Evolutionary conservation across 176 grass and related monocot species (phyloP).

Genomic region (Hordeum marinum): DNA sequence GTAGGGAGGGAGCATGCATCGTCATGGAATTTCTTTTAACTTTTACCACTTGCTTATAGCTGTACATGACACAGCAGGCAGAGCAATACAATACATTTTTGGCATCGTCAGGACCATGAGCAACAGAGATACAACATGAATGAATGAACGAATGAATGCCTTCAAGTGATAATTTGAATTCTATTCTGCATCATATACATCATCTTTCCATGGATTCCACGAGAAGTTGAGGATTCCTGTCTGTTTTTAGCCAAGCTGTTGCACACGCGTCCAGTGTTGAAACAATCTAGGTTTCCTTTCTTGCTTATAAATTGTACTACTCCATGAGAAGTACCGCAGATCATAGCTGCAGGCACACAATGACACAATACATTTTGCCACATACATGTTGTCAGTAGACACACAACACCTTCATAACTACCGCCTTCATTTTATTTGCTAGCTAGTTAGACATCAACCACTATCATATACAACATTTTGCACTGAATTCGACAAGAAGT

Average conservation of each 20-base stretch:
- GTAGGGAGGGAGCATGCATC: background rate
- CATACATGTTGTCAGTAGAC: background rate
- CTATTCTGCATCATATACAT: constrained; percentile 16
- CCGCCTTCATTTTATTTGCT: background rate
- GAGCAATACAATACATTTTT: background rate
- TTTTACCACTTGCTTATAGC: background rate
- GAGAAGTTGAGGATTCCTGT: no score
- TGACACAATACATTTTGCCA: no score
- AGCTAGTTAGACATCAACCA: background rate
- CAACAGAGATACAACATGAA: background rate
- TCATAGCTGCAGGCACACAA: background rate
- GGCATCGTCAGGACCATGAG: background rate
- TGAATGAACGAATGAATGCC: background rate
- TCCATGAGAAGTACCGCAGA: background rate
- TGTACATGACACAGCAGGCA: background rate
- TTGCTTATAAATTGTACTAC: background rate
- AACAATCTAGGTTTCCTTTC: background rate
- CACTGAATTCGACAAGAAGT: background rate
- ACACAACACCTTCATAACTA: background rate
- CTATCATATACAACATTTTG: constrained; percentile 20
- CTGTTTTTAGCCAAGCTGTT: no score
- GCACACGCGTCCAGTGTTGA: no score
- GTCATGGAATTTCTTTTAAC: background rate
- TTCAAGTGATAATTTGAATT: background rate
- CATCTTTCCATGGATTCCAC: background rate